Conservation (phyloP, 495 filamentous ascomycete genomes). For the Penicillium simplicissimum region DNA sequence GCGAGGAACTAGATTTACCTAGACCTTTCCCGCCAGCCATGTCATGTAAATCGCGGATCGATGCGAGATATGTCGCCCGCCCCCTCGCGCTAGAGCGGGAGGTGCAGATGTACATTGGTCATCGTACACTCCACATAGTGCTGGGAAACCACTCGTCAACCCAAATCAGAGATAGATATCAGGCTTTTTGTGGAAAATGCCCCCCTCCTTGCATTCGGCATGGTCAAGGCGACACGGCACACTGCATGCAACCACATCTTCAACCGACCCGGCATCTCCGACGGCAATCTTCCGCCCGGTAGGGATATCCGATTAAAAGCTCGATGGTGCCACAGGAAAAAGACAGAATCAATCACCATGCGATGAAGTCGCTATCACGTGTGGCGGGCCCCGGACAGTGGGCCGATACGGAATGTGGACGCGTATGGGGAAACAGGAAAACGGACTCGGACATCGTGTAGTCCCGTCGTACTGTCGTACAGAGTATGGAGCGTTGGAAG, state of each 20-base stretch:
- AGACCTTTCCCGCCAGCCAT: background rate
- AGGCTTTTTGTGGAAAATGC: background rate
- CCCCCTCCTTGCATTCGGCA: slow-evolving; percentile 12
- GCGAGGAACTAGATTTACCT: background rate
- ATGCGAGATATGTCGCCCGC: slow-evolving; percentile 6
- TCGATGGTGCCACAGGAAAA: slow-evolving; percentile 5
- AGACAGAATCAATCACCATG: background rate
- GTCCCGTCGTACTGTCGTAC: background rate
- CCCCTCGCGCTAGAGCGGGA: background rate
- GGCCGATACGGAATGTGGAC: slow-evolving; percentile 26
- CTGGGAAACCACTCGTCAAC: background rate
- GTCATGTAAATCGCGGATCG: background rate
- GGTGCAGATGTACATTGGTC: background rate
- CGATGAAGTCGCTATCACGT: slow-evolving; percentile 8
- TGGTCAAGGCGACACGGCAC: background rate
- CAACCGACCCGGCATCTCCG: slow-evolving; percentile 12
- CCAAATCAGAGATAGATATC: background rate
- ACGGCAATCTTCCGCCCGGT: background rate
- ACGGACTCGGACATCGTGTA: background rate
- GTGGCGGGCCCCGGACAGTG: slow-evolving; percentile 15
- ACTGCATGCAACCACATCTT: slow-evolving; percentile 1
- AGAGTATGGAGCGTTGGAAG: background rate
- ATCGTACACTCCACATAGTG: background rate
- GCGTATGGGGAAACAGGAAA: background rate
- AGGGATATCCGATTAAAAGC: background rate